phyloP scores from a whole-genome alignment of 176 grass and related monocot genomes.

The Rhynchospora pubera region DNA sequence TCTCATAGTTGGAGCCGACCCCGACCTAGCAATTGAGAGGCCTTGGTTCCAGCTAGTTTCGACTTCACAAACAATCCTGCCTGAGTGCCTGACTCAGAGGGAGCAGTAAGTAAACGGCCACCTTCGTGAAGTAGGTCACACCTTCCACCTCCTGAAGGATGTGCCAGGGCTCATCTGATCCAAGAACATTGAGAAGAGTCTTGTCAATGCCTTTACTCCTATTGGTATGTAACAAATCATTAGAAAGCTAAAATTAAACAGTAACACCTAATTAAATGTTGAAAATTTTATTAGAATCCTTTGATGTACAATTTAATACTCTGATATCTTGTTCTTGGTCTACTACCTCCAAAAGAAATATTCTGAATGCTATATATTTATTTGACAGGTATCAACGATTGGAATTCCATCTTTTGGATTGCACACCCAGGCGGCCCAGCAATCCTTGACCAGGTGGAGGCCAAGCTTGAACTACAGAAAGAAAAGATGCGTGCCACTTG shows the following conservation, averaged over 20 bases:
- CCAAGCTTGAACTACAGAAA: constrained; percentile 11
- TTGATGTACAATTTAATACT: no score
- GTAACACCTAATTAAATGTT: no score
- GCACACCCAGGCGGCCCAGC: constrained; percentile 13
- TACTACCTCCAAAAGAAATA: no score
- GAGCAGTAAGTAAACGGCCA: constrained; percentile 15
- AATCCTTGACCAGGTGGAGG: constrained; percentile 19
- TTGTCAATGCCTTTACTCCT: background rate
- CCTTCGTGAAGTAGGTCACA: constrained; percentile 22
- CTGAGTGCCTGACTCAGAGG: constrained; percentile 18
- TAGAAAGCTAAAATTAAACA: no score
- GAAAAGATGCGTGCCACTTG: constrained; percentile 17
- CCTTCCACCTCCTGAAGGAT: constrained; percentile 23
- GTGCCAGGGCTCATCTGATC: constrained; percentile 17
- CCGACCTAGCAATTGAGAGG: background rate
- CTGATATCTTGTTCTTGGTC: no score
- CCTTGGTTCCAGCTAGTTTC: constrained; percentile 7
- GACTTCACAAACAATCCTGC: constrained; percentile 7
- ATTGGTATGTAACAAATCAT: background rate
- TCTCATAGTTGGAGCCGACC: constrained; percentile 14
- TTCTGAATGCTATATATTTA: no score
- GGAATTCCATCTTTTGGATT: constrained; percentile 15
- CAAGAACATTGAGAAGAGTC: constrained; percentile 26
- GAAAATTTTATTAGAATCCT: no score
- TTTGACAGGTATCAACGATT: constrained; percentile 5